These are phyloP conservation scores for Malassezia slooffiae DNA, from an alignment of 1,284 basidiomycete genomes.

Conservation along the genomic window DNA sequence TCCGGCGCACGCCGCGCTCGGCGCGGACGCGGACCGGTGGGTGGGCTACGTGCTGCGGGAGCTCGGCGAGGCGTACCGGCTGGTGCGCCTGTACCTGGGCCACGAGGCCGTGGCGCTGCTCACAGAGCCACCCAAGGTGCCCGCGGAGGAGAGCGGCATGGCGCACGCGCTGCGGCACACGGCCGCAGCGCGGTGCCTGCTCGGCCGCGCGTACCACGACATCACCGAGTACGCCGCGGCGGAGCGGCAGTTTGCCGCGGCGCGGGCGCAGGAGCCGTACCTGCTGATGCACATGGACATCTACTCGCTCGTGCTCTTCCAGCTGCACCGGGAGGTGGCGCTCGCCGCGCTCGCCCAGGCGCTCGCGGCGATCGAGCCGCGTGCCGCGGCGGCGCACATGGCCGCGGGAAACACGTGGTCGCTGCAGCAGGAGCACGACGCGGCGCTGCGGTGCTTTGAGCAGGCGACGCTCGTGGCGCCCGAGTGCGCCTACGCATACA, in stretches of 20 bases:
- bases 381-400: slow-evolving; percentile 30
- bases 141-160: background rate
- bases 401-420: slow-evolving; percentile 41
- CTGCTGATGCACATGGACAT: slow-evolving; percentile 37
- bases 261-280: slow-evolving; percentile 24
- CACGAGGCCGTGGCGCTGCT: slow-evolving; percentile 20
- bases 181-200: slow-evolving; percentile 23
- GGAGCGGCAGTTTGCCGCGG: slow-evolving; percentile 26
- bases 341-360: slow-evolving; percentile 37
- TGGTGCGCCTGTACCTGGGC: slow-evolving; percentile 26
- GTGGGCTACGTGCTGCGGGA: slow-evolving; percentile 20
- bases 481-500: slow-evolving; percentile 41
- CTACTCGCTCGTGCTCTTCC: slow-evolving; percentile 41
- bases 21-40: background rate
- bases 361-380: slow-evolving; percentile 24
- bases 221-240: slow-evolving; percentile 31
- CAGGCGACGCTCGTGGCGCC: slow-evolving; percentile 33
- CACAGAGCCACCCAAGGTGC: too few relatives aligned
- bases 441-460: slow-evolving; percentile 37
- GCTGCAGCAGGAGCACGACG: slow-evolving; percentile 38
- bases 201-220: slow-evolving; percentile 34
- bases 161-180: slow-evolving; percentile 17
- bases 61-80: slow-evolving; percentile 31
- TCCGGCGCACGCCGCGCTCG: background rate
- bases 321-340: slow-evolving; percentile 41